Evolutionary conservation across 2,329 filamentous ascomycete genomes (phyloP).

Genomic region (Xylaria sp.): DNA sequence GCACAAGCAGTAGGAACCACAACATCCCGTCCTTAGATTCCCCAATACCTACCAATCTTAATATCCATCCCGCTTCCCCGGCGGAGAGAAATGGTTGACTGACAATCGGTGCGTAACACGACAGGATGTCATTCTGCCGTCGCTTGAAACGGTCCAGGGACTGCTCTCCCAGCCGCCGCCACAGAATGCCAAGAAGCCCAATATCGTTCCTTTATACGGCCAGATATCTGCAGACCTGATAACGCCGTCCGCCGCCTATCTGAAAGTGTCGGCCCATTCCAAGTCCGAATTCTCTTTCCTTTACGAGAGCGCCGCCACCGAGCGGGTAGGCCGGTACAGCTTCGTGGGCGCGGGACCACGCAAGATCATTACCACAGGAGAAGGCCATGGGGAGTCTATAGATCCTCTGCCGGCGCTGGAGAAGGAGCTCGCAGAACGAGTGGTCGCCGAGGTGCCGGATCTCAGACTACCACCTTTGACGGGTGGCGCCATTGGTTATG

Average conservation of each 20-base stretch:
- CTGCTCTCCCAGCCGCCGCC: slow-evolving; percentile 53
- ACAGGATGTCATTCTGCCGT: slow-evolving; percentile 57
- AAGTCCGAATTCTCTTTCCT: slow-evolving; percentile 87
- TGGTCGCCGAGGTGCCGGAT: slow-evolving; percentile 84
- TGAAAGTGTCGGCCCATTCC: slow-evolving; percentile 84
- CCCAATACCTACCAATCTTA: not conserved
- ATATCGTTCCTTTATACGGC: slow-evolving; percentile 83
- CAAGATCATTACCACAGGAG: slow-evolving; percentile 88
- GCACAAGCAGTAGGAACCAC: slow-evolving; percentile 39
- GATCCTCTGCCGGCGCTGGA: slow-evolving; percentile 89
- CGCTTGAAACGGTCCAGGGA: slow-evolving; percentile 58
- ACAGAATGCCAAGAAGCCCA: slow-evolving; percentile 59
- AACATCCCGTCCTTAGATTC: slow-evolving; percentile 7
- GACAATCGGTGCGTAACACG: slow-evolving; percentile 11
- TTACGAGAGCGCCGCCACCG: slow-evolving; percentile 94
- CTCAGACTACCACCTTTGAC: slow-evolving; percentile 86
- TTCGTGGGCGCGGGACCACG: slow-evolving; percentile 85
- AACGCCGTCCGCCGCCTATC: slow-evolving; percentile 93
- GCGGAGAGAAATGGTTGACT: slow-evolving; percentile 11
- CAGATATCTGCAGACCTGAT: slow-evolving; percentile 92
- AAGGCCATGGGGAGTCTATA: slow-evolving; percentile 82
- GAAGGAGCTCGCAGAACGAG: slow-evolving; percentile 78
- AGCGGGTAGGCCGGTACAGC: slow-evolving; percentile 93
- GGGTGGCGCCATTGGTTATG: slow-evolving; percentile 94
- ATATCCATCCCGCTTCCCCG: not conserved